These are phyloP conservation scores for Mallotus repandus DNA, from an alignment of 441 rosid genomes.

Conservation along the genomic window DNA sequence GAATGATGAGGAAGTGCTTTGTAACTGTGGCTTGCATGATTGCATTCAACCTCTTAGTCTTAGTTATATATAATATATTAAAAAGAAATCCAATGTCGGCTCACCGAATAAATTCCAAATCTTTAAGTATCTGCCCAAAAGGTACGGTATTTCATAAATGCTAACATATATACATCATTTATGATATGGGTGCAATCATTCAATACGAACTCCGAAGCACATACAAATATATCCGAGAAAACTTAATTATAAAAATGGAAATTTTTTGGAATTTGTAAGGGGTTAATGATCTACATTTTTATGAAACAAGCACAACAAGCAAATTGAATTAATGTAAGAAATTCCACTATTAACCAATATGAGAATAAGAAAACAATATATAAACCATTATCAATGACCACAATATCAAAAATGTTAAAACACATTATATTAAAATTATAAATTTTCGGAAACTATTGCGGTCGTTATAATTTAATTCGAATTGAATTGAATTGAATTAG, in stretches of 20 bases:
- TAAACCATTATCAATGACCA: too few species aligned
- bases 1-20: slow-evolving; percentile 24
- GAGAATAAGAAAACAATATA: too few species aligned
- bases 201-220: not conserved
- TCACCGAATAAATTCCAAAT: not conserved
- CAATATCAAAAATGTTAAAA: too few species aligned
- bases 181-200: slow-evolving; percentile 2
- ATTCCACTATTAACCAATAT: too few species aligned
- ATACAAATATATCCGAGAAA: not conserved
- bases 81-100: slow-evolving; percentile 16
- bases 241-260: not conserved
- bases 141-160: slow-evolving; percentile 9
- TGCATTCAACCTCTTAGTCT: not conserved
- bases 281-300: not conserved
- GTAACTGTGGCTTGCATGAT: slow-evolving; percentile 26
- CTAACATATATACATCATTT: not conserved
- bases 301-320: not conserved
- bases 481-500: too few species aligned
- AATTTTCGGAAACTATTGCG: too few species aligned
- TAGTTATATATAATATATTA: not conserved
- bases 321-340: too few species aligned
- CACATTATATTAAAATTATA: too few species aligned
- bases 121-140: not conserved
- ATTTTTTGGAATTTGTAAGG: too few species aligned
- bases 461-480: too few species aligned